phyloP scores from a whole-genome alignment of 140 eudicot genomes.

The Oenanthe javanica region DNA sequence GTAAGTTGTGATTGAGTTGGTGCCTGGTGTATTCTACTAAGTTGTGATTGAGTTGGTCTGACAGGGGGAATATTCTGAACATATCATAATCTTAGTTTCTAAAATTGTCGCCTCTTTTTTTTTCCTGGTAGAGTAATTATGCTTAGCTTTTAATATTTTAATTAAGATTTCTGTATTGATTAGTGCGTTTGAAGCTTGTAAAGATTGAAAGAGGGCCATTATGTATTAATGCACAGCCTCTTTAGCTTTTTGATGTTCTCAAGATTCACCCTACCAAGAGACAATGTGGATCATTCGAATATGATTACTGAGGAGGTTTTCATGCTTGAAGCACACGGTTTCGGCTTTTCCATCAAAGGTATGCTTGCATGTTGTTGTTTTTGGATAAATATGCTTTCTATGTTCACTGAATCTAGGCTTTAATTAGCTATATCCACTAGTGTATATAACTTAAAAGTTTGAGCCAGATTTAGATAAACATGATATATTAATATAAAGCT shows the following conservation, averaged over 20 bases:
- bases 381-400: background rate
- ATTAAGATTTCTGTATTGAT: background rate
- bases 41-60: background rate
- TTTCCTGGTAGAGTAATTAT: background rate
- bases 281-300: background rate
- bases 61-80: background rate
- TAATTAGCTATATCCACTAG: background rate
- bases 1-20: background rate
- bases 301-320: background rate
- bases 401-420: background rate
- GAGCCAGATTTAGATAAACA: background rate
- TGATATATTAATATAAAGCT: background rate
- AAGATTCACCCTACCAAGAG: background rate
- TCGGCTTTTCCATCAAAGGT: background rate
- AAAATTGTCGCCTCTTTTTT: background rate
- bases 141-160: background rate
- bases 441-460: background rate
- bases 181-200: background rate
- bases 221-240: background rate
- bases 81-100: too few species aligned
- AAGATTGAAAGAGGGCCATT: background rate
- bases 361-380: background rate
- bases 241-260: background rate
- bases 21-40: background rate
- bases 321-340: background rate